Evolutionary conservation across 2,329 filamentous ascomycete genomes (phyloP).

Genomic region (Metarhizium guizhouense): DNA sequence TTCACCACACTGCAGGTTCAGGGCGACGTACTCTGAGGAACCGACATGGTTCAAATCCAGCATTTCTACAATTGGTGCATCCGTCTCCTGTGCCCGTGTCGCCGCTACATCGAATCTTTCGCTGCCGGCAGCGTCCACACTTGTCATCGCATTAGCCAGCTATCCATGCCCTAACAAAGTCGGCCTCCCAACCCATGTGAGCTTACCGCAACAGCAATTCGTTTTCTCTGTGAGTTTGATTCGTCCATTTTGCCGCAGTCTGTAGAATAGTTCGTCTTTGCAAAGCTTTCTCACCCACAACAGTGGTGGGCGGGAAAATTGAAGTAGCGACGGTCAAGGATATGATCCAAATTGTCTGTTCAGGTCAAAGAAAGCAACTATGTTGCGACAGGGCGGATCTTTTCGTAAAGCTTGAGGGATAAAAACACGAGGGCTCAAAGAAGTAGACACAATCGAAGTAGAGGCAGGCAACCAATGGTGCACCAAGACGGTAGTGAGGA

Average conservation of each 20-base stretch:
- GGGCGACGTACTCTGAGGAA: conserved; percentile 62
- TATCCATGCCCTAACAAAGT: neutral
- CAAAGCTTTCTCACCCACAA: neutral
- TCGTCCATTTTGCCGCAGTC: conserved; percentile 20
- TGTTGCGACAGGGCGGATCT: neutral
- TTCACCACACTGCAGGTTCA: neutral
- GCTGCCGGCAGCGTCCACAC: conserved; percentile 84
- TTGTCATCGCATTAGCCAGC: conserved; percentile 29
- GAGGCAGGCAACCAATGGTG: neutral
- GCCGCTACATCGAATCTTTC: conserved; percentile 92
- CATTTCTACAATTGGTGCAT: conserved; percentile 76
- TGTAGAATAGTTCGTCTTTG: neutral
- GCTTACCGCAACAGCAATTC: conserved; percentile 51
- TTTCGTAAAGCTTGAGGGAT: neutral
- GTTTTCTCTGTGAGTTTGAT: conserved; percentile 40
- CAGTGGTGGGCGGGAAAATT: neutral
- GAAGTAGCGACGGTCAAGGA: neutral
- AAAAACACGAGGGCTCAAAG: neutral
- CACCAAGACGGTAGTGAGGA: neutral
- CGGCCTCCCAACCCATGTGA: neutral
- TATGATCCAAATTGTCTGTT: neutral
- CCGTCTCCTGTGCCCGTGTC: conserved; percentile 66
- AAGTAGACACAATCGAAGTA: neutral
- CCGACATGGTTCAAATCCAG: conserved; percentile 62
- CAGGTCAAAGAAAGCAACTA: neutral